A percentile compares a stretch with the other conserved stretches of the same genome.
phyloP scores from a whole-genome alignment of 164 flowering plant species.

The Vitis vinifera region DNA sequence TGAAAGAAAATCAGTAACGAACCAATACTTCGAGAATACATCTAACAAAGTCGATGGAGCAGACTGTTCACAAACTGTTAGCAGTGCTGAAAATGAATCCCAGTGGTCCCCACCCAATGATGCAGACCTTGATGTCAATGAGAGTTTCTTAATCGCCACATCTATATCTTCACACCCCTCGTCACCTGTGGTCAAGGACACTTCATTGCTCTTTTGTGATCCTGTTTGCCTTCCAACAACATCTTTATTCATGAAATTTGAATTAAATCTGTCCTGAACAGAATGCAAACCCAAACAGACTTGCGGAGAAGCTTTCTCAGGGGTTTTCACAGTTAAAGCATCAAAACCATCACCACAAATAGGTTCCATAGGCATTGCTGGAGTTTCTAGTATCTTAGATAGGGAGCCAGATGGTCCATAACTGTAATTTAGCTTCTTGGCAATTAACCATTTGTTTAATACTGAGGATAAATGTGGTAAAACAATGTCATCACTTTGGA shows the following conservation, averaged over 20 bases:
- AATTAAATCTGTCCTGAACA: constrained; percentile 18
- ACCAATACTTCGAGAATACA: constrained; percentile 72
- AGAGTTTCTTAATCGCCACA: constrained; percentile 54
- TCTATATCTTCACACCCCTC: constrained; percentile 45
- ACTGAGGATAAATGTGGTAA: constrained; percentile 60
- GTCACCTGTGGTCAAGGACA: constrained; percentile 15
- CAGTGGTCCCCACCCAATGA: constrained; percentile 25
- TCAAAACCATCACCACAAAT: constrained; percentile 19
- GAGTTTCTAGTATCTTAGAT: constrained; percentile 62
- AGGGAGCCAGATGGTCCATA: constrained; percentile 50
- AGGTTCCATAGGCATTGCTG: constrained; percentile 34
- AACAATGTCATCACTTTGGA: constrained; percentile 28
- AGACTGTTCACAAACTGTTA: constrained; percentile 77
- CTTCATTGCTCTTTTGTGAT: constrained; percentile 17
- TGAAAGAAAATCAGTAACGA: constrained; percentile 18
- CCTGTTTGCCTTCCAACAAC: constrained; percentile 9
- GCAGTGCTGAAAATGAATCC: constrained; percentile 53
- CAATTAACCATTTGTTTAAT: constrained; percentile 64
- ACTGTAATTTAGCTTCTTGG: constrained; percentile 43
- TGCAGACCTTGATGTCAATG: constrained; percentile 44
- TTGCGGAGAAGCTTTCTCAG: constrained; percentile 32
- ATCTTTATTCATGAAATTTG: constrained; percentile 12
- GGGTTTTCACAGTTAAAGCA: constrained; percentile 31
- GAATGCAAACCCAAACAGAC: constrained; percentile 17
- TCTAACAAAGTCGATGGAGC: constrained; percentile 60